These are phyloP conservation scores for Clarkia xantiana DNA, from an alignment of 345 rosid genomes.

Conservation along the genomic window DNA sequence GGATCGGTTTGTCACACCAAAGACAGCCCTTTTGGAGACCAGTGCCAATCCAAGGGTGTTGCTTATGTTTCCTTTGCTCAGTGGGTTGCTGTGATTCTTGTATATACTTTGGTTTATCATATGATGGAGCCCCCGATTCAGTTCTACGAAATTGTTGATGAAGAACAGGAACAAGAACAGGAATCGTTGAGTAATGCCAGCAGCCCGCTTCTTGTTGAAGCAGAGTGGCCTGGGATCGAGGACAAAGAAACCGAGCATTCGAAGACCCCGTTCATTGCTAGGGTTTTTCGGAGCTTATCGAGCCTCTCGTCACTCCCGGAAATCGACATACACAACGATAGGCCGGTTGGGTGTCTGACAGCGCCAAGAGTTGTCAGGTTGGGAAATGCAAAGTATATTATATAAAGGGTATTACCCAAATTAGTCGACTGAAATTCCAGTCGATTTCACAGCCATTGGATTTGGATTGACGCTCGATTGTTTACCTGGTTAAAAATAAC, in stretches of 20 bases:
- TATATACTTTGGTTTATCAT: slow-evolving; percentile 92
- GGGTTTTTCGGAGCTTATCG: slow-evolving; percentile 44
- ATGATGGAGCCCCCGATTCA: slow-evolving; percentile 95
- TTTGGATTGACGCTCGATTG: too few relatives aligned
- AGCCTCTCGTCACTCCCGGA: slow-evolving; percentile 34
- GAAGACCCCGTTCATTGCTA: slow-evolving; percentile 71
- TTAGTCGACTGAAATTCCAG: too few relatives aligned
- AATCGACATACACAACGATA: slow-evolving; percentile 30
- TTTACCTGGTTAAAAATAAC: too few relatives aligned
- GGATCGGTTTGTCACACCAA: slow-evolving; percentile 68
- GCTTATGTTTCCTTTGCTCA: slow-evolving; percentile 85
- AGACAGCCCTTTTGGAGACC: slow-evolving; percentile 46
- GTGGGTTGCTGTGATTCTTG: slow-evolving; percentile 91
- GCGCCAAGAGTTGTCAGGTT: slow-evolving; percentile 61
- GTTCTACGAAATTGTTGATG: slow-evolving; percentile 72
- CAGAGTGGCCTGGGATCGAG: slow-evolving; percentile 97
- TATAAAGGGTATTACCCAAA: too few relatives aligned
- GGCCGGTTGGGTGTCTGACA: slow-evolving; percentile 56
- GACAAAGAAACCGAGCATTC: slow-evolving; percentile 80
- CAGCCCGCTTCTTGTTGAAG: slow-evolving; percentile 66
- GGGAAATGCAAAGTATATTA: too few relatives aligned
- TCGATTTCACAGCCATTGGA: too few relatives aligned
- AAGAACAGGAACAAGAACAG: slow-evolving; percentile 16
- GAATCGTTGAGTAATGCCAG: slow-evolving; percentile 22
- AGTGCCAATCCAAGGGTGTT: slow-evolving; percentile 62